Conservation (phyloP, 2,329 filamentous ascomycete species). For the Tolypocladium endophyticum region DNA sequence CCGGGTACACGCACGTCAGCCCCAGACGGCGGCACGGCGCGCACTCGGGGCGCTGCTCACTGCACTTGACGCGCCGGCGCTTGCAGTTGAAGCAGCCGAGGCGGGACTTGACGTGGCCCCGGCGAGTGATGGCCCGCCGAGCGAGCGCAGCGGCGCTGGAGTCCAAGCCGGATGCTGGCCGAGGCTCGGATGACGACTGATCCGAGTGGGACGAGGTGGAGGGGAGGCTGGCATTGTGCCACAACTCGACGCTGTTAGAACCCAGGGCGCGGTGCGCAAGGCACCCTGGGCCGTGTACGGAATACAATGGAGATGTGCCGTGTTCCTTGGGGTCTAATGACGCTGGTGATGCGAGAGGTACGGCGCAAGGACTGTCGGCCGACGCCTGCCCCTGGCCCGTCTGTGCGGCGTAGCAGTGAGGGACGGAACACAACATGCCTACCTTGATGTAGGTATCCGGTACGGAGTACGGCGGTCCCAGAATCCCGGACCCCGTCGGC, state of each 20-base stretch:
- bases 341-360: no score
- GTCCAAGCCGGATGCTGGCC: neutral
- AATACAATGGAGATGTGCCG: neutral
- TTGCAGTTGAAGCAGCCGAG: slow-evolving; percentile 23
- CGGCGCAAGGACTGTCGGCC: no score
- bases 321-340: neutral
- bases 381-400: neutral
- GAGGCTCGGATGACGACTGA: neutral
- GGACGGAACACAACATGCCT: no score
- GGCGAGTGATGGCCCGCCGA: slow-evolving; percentile 5
- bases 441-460: no score
- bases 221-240: neutral
- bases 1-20: slow-evolving; percentile 21
- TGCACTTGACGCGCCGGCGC: slow-evolving; percentile 19
- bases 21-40: slow-evolving; percentile 21
- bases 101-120: slow-evolving; percentile 17
- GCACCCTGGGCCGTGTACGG: neutral
- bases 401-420: neutral
- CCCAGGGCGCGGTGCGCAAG: no score
- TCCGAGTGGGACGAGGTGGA: neutral
- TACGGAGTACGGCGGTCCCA: neutral
- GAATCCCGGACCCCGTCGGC: neutral
- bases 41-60: slow-evolving; percentile 16
- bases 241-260: neutral
- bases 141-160: neutral